A percentile compares a stretch with the other conserved stretches of the same genome.
phyloP scores from a whole-genome alignment of 2,329 filamentous ascomycete genomes.

The Akanthomyces dipterigenus region DNA sequence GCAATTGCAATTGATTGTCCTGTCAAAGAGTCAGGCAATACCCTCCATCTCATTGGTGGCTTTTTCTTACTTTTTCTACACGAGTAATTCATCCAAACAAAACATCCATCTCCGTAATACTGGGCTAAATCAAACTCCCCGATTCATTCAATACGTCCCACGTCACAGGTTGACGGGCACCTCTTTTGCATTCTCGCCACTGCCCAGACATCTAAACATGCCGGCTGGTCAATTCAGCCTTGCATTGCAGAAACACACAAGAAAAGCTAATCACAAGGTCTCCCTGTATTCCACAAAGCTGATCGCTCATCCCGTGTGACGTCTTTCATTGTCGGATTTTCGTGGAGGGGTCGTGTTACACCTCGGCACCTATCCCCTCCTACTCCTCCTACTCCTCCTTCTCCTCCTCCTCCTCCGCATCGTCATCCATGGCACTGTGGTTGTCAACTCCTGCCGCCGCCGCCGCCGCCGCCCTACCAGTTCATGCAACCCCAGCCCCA shows the following conservation, averaged over 20 bases:
- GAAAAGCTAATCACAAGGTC: not conserved
- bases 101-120: not conserved
- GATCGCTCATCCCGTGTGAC: slow-evolving; percentile 1
- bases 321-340: not conserved
- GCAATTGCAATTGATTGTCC: not conserved
- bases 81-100: not conserved
- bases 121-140: not conserved
- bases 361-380: not conserved
- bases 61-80: not conserved
- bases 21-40: not conserved
- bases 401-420: not conserved
- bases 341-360: not conserved
- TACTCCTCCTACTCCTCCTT: not conserved
- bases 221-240: not conserved
- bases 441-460: not conserved
- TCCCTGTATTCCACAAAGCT: not conserved
- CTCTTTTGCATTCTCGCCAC: not conserved
- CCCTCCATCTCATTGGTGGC: not conserved
- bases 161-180: not conserved
- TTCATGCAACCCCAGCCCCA: slow-evolving; percentile 1
- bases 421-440: not conserved
- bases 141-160: not conserved
- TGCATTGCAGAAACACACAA: not conserved
- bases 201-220: not conserved
- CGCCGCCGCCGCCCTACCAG: not conserved